Evolutionary conservation across 805 yeast species (phyloP), one percentile per base, ranked within the genome.

Genomic region (Ogataea minuta): DNA sequence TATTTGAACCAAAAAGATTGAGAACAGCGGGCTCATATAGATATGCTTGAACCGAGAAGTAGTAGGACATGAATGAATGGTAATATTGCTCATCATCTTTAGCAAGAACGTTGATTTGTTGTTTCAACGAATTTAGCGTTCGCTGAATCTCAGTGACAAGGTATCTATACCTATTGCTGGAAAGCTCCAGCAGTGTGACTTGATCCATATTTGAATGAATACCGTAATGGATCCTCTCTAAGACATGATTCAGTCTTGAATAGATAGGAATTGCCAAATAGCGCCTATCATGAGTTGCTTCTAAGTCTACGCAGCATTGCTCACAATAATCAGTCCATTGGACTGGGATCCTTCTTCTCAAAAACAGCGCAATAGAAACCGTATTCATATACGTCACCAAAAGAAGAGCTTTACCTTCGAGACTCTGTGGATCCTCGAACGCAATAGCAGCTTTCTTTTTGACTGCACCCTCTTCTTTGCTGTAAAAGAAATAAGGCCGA

Each of bases 301-400:
- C 78, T 37, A 84, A 56, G n/a, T 59, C 40, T 2, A 53, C 45
- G 50, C 81, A 81, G 48, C 86, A 79, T 38, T 75, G 79, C 41
- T 80, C 80, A 32, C 83, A 72, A 49, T 74, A 81, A 1, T 76
- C 73, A 1, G 79, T 71, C 88, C 89, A 83, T 43, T 72, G 72
- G 20, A 77, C 76, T 39, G 73, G 75, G 8, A 79, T 67, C 27
- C 79, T 68, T 48, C 93, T 71, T 43, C 90, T 67, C 43, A 85
- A 63, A 42, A 84, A 79, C 38, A 84, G 65, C 16, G 85, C 73
- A 39, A 78, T 77, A 36, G 81, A 75, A 26, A 85, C 76, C 2
- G 86, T 71, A 6, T 78, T 63, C 45, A 77, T 67, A 56, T 84
- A 87, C 4, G 81, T 73, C 9, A 74, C 67, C 49, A 86, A 54